Conservation (phyloP, 352 stramenopile genomes). For the Globisporangium barbulae region DNA sequence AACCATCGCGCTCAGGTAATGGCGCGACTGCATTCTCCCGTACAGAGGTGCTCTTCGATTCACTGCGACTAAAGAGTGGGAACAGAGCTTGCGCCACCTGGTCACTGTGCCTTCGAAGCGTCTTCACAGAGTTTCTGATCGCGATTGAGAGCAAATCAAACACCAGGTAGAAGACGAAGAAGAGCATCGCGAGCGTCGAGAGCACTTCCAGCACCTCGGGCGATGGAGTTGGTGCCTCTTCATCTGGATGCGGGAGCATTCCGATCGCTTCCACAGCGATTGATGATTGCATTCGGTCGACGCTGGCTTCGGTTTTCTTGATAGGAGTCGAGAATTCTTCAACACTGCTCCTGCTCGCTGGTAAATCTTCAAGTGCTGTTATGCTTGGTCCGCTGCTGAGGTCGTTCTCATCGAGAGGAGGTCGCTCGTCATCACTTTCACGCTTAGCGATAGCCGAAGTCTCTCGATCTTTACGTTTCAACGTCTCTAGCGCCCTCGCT, state of each 20-base stretch:
- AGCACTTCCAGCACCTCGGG: constrained; percentile 15
- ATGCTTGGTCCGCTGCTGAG: not conserved
- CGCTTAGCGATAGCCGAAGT: not conserved
- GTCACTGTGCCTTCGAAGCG: not conserved
- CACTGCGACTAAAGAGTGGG: constrained; percentile 10
- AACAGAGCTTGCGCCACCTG: not conserved
- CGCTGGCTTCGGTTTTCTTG: not conserved
- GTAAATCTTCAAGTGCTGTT: not conserved
- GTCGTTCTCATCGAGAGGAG: not conserved
- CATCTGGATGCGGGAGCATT: not conserved
- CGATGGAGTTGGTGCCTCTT: constrained; percentile 7
- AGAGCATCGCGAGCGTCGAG: constrained; percentile 21
- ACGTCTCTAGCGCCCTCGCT: not conserved
- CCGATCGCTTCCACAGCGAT: not conserved
- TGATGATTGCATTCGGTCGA: not conserved
- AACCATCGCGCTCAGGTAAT: not conserved
- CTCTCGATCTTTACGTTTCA: not conserved
- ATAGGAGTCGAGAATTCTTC: not conserved
- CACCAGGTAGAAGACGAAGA: constrained; percentile 25
- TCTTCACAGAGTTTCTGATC: constrained; percentile 8
- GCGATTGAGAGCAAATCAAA: constrained; percentile 21
- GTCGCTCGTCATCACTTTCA: not conserved
- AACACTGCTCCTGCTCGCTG: not conserved
- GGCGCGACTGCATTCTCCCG: not conserved
- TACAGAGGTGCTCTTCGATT: not conserved